phyloP scores from a whole-genome alignment of 768 basidiomycete species.

The Boletus insuetus region DNA sequence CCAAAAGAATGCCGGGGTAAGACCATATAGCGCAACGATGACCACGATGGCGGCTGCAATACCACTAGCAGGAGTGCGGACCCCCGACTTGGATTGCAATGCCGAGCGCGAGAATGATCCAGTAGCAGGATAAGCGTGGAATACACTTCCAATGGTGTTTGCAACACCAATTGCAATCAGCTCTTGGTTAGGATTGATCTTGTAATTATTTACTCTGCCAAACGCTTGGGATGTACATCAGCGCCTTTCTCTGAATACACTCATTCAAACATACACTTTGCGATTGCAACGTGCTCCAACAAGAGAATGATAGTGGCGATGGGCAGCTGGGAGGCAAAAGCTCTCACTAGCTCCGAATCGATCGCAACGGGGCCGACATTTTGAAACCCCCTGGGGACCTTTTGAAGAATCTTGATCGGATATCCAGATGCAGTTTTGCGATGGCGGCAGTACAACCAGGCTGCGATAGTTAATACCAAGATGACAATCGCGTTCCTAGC shows the following conservation, averaged over 20 bases:
- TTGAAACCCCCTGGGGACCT: slow-evolving; percentile 82
- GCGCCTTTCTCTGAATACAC: neutral
- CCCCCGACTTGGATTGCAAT: slow-evolving; percentile 92
- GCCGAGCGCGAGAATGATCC: slow-evolving; percentile 98
- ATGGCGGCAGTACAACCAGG: slow-evolving; percentile 80
- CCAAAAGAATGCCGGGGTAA: slow-evolving; percentile 92
- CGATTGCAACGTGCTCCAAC: slow-evolving; percentile 94
- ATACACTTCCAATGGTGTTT: slow-evolving; percentile 86
- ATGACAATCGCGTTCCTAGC: slow-evolving; percentile 86
- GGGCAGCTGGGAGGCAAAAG: slow-evolving; percentile 73
- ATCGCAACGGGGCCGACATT: slow-evolving; percentile 49
- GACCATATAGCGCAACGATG: slow-evolving; percentile 89
- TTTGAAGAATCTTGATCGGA: slow-evolving; percentile 80
- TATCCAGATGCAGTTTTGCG: slow-evolving; percentile 58
- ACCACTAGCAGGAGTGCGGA: slow-evolving; percentile 93
- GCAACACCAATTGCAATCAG: slow-evolving; percentile 99
- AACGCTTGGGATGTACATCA: slow-evolving; percentile 57
- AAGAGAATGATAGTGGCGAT: slow-evolving; percentile 87
- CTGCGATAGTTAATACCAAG: slow-evolving; percentile 79
- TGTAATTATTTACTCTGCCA: slow-evolving; percentile 93
- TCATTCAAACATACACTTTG: slow-evolving; percentile 63
- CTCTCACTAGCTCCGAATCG: slow-evolving; percentile 52
- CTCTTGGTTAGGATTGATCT: slow-evolving; percentile 91
- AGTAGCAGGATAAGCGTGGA: slow-evolving; percentile 92
- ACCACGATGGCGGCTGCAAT: slow-evolving; percentile 84